These are phyloP conservation scores for Golubevia pallescens DNA, from an alignment of 1,284 basidiomycete species.

Conservation along the genomic window DNA sequence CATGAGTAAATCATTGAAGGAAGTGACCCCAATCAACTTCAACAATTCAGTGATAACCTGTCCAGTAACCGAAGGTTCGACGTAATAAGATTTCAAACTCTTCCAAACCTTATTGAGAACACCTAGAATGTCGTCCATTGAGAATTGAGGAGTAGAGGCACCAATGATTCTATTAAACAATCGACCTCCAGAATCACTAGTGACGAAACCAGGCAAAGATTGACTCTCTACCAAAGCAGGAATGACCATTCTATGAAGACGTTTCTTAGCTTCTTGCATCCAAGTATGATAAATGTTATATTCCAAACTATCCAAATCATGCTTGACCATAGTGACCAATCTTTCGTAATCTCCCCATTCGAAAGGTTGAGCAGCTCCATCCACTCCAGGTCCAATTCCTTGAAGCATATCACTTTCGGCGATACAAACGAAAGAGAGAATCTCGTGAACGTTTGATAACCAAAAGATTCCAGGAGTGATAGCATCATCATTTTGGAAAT, in stretches of 20 bases:
- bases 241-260: slow-evolving; percentile 64
- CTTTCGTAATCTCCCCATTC: slow-evolving; percentile 64
- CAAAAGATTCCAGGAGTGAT: slow-evolving; percentile 63
- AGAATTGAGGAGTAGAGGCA: slow-evolving; percentile 52
- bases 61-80: slow-evolving; percentile 60
- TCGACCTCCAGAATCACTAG: slow-evolving; percentile 58
- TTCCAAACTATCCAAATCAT: slow-evolving; percentile 61
- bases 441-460: slow-evolving; percentile 64
- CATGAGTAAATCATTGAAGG: slow-evolving; percentile 64
- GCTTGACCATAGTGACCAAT: slow-evolving; percentile 64
- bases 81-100: slow-evolving; percentile 63
- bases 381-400: slow-evolving; percentile 62
- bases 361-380: slow-evolving; percentile 56
- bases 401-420: slow-evolving; percentile 64
- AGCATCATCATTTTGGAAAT: slow-evolving; percentile 59
- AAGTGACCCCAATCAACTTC: slow-evolving; percentile 63
- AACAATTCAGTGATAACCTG: slow-evolving; percentile 63
- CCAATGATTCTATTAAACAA: slow-evolving; percentile 59
- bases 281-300: slow-evolving; percentile 65
- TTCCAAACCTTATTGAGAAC: slow-evolving; percentile 64
- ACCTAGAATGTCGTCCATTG: slow-evolving; percentile 62
- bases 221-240: slow-evolving; percentile 61
- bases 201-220: slow-evolving; percentile 63
- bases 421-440: slow-evolving; percentile 63
- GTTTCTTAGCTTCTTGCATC: slow-evolving; percentile 64